Evolutionary conservation across 2,329 filamentous ascomycete genomes (phyloP).

Genomic region (Tolypocladium tundrense): DNA sequence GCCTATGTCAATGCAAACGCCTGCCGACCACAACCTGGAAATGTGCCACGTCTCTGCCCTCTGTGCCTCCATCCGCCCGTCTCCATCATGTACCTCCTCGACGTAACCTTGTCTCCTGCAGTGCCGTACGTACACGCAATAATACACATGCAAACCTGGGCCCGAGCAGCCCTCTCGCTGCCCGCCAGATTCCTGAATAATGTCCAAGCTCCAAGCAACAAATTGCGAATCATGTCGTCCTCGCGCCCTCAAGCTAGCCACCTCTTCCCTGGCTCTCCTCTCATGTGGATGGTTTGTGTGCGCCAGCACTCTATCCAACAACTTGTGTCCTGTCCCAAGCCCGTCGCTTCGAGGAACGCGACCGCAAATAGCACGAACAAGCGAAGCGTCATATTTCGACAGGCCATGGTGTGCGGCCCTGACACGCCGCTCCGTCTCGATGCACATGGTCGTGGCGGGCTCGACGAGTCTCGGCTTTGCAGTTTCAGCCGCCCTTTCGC

Average conservation of each 20-base stretch:
- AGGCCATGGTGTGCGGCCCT: neutral
- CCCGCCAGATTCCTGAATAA: neutral
- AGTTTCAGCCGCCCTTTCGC: constrained; percentile 49
- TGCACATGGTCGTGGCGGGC: neutral
- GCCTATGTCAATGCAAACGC: constrained; percentile 3
- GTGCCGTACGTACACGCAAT: neutral
- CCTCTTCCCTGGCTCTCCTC: neutral
- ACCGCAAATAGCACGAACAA: neutral
- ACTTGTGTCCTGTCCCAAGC: neutral
- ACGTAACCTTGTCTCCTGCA: neutral
- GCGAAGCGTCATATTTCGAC: neutral
- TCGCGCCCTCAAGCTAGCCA: neutral
- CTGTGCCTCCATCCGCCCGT: neutral
- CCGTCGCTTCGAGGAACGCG: neutral
- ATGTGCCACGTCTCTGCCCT: neutral
- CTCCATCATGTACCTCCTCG: neutral
- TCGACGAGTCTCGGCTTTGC: neutral
- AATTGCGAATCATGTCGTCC: neutral
- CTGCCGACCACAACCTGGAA: neutral
- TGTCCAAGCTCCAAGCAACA: neutral
- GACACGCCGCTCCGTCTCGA: neutral
- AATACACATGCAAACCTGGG: neutral
- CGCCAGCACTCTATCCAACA: neutral
- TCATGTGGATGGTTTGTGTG: neutral
- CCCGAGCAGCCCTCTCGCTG: neutral